phyloP scores from a whole-genome alignment of 1,284 basidiomycete genomes.

The Trichosporon ovoides region DNA sequence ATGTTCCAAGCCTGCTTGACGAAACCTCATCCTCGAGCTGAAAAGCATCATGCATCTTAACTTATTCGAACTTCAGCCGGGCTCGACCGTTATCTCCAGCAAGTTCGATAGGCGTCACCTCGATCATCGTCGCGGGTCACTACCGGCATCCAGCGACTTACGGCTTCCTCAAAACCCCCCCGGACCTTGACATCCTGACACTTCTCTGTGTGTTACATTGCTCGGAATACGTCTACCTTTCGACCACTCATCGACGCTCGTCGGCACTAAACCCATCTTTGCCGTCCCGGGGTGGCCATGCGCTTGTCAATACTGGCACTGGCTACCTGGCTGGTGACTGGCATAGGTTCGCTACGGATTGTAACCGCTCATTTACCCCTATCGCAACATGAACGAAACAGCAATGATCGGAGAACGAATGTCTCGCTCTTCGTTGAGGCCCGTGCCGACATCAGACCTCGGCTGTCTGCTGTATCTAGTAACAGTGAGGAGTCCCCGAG shows the following conservation, averaged over 20 bases:
- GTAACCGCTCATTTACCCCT: neutral
- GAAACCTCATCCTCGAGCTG: no score
- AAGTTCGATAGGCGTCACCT: no score
- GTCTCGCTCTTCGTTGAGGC: neutral
- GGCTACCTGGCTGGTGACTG: neutral
- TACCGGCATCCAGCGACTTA: no score
- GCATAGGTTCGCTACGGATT: neutral
- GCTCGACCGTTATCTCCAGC: no score
- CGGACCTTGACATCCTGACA: neutral
- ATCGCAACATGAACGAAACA: neutral
- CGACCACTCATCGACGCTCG: no score
- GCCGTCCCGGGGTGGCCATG: constrained; percentile 9
- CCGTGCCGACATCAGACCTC: neutral
- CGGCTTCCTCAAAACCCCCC: no score
- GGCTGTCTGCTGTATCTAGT: neutral
- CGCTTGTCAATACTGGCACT: constrained; percentile 11
- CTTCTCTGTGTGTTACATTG: no score
- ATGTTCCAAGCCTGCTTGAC: neutral
- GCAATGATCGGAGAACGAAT: neutral
- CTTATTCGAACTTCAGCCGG: neutral
- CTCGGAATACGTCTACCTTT: no score
- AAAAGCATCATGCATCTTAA: neutral
- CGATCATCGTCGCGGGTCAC: no score
- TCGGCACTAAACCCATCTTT: neutral
- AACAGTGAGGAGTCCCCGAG: neutral